These are phyloP conservation scores for Dryas integrifolia DNA, from an alignment of 331 rosid species.

Conservation along the genomic window DNA sequence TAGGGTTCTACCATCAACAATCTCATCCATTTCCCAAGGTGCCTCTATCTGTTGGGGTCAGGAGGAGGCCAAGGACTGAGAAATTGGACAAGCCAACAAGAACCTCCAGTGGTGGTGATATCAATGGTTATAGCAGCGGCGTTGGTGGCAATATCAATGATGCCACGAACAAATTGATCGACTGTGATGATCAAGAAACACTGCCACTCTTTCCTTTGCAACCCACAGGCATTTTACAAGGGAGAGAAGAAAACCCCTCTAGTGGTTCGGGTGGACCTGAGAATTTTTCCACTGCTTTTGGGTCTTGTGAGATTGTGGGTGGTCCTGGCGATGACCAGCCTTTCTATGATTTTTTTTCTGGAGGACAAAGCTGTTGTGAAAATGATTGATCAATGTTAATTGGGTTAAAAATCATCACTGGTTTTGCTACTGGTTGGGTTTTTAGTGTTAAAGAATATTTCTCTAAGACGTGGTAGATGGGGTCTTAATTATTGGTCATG, in stretches of 20 bases:
- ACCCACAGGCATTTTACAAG: conserved; percentile 64
- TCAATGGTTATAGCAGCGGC: conserved; percentile 16
- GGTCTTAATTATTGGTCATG: no score
- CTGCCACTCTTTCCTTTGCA: conserved; percentile 61
- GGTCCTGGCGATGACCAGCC: conserved; percentile 20
- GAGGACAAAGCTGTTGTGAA: conserved; percentile 7
- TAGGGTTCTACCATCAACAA: conserved; percentile 39
- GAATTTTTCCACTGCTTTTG: conserved; percentile 14
- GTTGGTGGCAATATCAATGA: conserved; percentile 14
- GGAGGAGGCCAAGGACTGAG: conserved; percentile 34
- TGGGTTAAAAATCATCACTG: neutral
- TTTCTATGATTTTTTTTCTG: conserved; percentile 56
- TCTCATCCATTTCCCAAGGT: conserved; percentile 20
- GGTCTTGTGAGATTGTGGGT: conserved; percentile 30
- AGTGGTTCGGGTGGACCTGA: neutral
- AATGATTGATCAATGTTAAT: neutral
- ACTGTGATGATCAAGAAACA: conserved; percentile 43
- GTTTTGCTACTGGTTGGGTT: neutral
- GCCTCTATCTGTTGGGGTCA: conserved; percentile 34
- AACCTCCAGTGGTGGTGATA: conserved; percentile 15
- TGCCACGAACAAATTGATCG: neutral
- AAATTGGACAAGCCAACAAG: conserved; percentile 29
- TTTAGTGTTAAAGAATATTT: no score
- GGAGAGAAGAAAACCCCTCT: conserved; percentile 25
- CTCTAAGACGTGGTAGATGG: no score